Base-by-base conservation (phyloP, 495 filamentous ascomycete species). In the Rhypophila decipiens region DNA sequence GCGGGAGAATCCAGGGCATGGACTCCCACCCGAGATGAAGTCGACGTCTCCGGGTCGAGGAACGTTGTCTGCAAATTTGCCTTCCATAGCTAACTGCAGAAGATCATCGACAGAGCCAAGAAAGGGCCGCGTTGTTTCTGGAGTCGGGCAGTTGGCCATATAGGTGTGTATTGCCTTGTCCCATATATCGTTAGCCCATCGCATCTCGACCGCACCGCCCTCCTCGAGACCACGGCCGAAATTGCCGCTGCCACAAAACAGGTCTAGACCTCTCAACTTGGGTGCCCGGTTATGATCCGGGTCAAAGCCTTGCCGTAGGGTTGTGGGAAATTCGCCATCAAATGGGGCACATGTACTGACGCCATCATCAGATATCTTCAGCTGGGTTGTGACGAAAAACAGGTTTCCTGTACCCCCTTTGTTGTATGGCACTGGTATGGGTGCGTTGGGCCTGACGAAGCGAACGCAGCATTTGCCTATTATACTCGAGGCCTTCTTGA, bases 151-250 rank as follows among this genome's bases (percentile, higher is more conserved):
- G 51, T 88, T 88, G 3, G 83, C 84, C 53, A 74, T 73, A 52
- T 87, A 87, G 0, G 81, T 82, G 46, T 86, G 80, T 1, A 88
- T 76, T 1, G 87, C 82, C 21, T 68, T 56, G 4, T 61, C 63
- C 56, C 70, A 77, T 34, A 79, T 76, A 55, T 90, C 87, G 18
- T 87, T 77, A 22, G 78, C 77, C 73, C 74, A 83, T 18, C 71
- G 60, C 64, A 81, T 80, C 13, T 79, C 57, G 11, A 88, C 69
- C 3, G 67, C 82, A 5, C 81, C 82, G 2, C 77, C 78, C 40
- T 88, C 85, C 56, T 90, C 86, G 0, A 90, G 64, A 1, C 86
- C 86, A 23, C 85, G 70, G 3, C 82, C 86, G 49, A 89, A 78
- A 53, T 80, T 86, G 0, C 86, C 86, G 35, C 83, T 79, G 8